These are phyloP conservation scores for Penicillium sp. DNA, from an alignment of 2,329 filamentous ascomycete species.

Conservation along the genomic window DNA sequence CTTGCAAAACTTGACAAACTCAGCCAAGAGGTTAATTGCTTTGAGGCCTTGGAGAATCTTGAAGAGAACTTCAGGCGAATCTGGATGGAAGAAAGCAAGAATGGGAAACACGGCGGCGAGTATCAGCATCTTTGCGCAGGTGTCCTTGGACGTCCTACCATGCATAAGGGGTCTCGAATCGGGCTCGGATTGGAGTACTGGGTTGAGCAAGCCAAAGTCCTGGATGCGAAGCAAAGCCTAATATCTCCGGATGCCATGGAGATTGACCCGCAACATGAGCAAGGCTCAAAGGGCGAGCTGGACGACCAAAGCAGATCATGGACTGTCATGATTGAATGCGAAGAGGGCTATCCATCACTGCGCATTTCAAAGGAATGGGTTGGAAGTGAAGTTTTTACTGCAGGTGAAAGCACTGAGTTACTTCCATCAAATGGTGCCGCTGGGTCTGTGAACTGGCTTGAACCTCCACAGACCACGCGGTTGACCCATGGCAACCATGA, in stretches of 20 bases:
- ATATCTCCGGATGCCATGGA: slow-evolving; percentile 33
- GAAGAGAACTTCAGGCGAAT: slow-evolving; percentile 43
- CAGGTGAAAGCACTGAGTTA: slow-evolving; percentile 25
- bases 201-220: slow-evolving; percentile 36
- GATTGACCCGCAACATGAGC: slow-evolving; percentile 28
- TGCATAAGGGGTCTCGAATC: slow-evolving; percentile 41
- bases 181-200: slow-evolving; percentile 46
- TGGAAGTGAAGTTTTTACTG: slow-evolving; percentile 34
- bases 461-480: slow-evolving; percentile 38
- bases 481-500: slow-evolving; percentile 34
- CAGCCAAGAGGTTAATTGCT: slow-evolving; percentile 47
- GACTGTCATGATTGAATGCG: slow-evolving; percentile 44
- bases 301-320: slow-evolving; percentile 30
- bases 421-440: slow-evolving; percentile 20
- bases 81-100: slow-evolving; percentile 43
- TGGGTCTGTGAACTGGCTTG: slow-evolving; percentile 39
- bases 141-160: slow-evolving; percentile 41
- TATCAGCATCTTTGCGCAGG: slow-evolving; percentile 44
- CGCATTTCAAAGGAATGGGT: slow-evolving; percentile 47
- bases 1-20: slow-evolving; percentile 46
- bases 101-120: slow-evolving; percentile 27
- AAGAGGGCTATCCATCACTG: slow-evolving; percentile 46
- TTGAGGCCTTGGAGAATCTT: slow-evolving; percentile 46
- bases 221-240: slow-evolving; percentile 31
- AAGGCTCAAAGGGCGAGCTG: slow-evolving; percentile 17